These are phyloP conservation scores for Talaromyces pinophilus DNA, from an alignment of 2,329 filamentous ascomycete species.

Conservation along the genomic window DNA sequence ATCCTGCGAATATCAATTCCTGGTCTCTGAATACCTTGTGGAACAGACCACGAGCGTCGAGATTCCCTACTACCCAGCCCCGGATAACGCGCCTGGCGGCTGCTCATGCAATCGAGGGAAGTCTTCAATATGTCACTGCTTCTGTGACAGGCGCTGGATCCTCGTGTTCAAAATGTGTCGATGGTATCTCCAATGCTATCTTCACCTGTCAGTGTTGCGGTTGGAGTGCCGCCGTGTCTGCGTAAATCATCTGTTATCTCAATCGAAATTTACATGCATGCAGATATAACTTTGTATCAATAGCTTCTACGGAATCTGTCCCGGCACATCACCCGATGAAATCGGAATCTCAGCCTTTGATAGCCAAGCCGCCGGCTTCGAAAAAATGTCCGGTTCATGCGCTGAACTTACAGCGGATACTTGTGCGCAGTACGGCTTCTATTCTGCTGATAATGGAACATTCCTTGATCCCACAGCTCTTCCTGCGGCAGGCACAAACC, in stretches of 20 bases:
- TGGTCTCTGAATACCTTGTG: constrained; percentile 39
- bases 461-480: constrained; percentile 27
- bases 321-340: constrained; percentile 31
- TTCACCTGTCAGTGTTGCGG: constrained; percentile 40
- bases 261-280: background rate
- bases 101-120: constrained; percentile 44
- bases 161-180: constrained; percentile 1
- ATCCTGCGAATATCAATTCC: constrained; percentile 45
- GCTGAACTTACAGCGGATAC: constrained; percentile 26
- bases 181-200: constrained; percentile 29
- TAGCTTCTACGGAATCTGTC: constrained; percentile 36
- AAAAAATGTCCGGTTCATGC: constrained; percentile 17
- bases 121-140: constrained; percentile 29
- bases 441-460: constrained; percentile 26
- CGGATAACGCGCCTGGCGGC: constrained; percentile 35
- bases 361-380: constrained; percentile 1
- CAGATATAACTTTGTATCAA: background rate
- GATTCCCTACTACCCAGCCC: constrained; percentile 44
- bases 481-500: constrained; percentile 34
- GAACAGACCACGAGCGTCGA: constrained; percentile 35
- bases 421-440: constrained; percentile 28
- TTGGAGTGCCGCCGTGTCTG: constrained; percentile 39
- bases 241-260: constrained; percentile 27
- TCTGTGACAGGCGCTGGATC: background rate
- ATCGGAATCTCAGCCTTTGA: background rate